Conservation (phyloP, 352 stramenopile species). For the Phytophthora melonis region DNA sequence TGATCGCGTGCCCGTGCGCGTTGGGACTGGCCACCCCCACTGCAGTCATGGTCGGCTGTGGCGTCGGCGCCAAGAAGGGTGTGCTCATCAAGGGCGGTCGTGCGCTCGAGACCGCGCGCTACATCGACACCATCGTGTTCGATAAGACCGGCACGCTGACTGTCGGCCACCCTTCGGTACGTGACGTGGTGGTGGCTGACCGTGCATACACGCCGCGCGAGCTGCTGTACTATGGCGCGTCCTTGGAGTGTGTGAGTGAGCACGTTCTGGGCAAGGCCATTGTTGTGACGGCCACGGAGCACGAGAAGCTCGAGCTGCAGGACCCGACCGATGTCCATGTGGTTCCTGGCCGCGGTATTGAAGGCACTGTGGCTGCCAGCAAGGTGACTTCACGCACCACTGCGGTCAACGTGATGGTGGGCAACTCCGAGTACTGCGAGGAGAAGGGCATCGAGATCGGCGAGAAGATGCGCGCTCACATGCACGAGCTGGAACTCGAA, state of each 20-base stretch:
- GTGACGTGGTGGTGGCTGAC: slow-evolving; percentile 78
- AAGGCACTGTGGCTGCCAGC: slow-evolving; percentile 60
- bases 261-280: slow-evolving; percentile 89
- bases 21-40: slow-evolving; percentile 86
- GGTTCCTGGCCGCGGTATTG: slow-evolving; percentile 80
- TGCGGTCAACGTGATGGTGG: slow-evolving; percentile 67
- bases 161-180: slow-evolving; percentile 79
- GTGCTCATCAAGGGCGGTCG: slow-evolving; percentile 91
- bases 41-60: slow-evolving; percentile 90
- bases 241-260: slow-evolving; percentile 86
- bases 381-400: slow-evolving; percentile 23
- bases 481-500: slow-evolving; percentile 86
- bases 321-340: slow-evolving; percentile 82
- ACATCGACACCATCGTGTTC: slow-evolving; percentile 92
- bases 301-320: slow-evolving; percentile 78
- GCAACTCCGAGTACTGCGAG: slow-evolving; percentile 84
- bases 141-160: slow-evolving; percentile 96
- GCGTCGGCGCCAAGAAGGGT: slow-evolving; percentile 86
- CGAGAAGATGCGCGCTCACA: slow-evolving; percentile 70
- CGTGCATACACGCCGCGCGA: slow-evolving; percentile 70
- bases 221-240: slow-evolving; percentile 83
- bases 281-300: slow-evolving; percentile 74
- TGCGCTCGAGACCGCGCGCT: slow-evolving; percentile 80
- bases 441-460: slow-evolving; percentile 76
- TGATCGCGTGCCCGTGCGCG: slow-evolving; percentile 90